A percentile compares a stretch with the other conserved stretches of the same genome.
Conservation (phyloP, 2,329 filamentous ascomycete species). For the Pseudogymnoascus verrucosus region DNA sequence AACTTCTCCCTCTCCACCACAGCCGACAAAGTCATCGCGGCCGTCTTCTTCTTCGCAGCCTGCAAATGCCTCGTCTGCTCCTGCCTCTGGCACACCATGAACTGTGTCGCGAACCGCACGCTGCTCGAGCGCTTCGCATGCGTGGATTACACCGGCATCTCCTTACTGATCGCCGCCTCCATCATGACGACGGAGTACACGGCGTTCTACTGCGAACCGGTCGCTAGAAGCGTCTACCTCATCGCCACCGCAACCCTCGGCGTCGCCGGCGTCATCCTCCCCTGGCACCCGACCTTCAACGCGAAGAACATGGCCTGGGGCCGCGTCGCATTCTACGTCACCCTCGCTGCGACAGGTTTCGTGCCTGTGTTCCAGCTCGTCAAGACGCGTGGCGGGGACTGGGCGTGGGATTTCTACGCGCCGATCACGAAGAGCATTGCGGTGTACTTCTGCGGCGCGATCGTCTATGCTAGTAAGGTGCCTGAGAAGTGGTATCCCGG, state of each 20-base stretch:
- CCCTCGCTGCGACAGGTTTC: constrained; percentile 80
- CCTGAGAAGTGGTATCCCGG: constrained; percentile 91
- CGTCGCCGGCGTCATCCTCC: constrained; percentile 78
- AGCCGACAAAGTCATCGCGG: constrained; percentile 82
- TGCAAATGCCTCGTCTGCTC: constrained; percentile 93
- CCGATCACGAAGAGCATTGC: constrained; percentile 75
- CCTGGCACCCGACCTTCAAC: constrained; percentile 96
- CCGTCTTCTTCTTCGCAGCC: constrained; percentile 91
- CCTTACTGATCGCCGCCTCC: constrained; percentile 83
- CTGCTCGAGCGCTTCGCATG: constrained; percentile 94
- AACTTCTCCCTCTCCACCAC: constrained; percentile 85
- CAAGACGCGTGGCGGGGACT: constrained; percentile 65
- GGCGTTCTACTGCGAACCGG: constrained; percentile 93
- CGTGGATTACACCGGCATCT: constrained; percentile 97
- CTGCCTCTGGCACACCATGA: constrained; percentile 98
- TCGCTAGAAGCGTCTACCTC: constrained; percentile 83
- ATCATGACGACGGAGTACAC: constrained; percentile 99
- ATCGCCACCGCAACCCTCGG: constrained; percentile 71
- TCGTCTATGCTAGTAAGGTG: constrained; percentile 83
- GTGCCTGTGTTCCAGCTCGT: constrained; percentile 80
- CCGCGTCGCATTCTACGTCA: constrained; percentile 84
- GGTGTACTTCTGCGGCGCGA: constrained; percentile 79
- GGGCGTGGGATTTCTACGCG: constrained; percentile 84
- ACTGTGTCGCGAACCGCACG: constrained; percentile 81
- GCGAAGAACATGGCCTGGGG: constrained; percentile 85